These are phyloP conservation scores for Fraxinus platypoda DNA, from an alignment of 305 asterid genomes.

Conservation along the genomic window DNA sequence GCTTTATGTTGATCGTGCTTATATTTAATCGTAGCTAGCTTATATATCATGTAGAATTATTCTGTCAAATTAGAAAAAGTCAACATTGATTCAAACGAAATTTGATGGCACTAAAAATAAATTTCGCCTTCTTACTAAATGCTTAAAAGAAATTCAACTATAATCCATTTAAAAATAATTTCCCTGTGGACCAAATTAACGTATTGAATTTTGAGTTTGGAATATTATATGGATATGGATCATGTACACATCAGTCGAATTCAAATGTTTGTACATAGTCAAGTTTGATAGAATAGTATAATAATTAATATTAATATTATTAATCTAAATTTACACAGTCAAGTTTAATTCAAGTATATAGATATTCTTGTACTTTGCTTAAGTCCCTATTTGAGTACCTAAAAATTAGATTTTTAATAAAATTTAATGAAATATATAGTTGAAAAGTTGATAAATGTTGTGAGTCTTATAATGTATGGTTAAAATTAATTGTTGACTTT, in stretches of 20 bases:
- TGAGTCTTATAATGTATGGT: background rate
- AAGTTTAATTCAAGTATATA: no score
- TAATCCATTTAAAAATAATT: background rate
- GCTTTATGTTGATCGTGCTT: background rate
- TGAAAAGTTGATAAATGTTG: background rate
- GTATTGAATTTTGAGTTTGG: background rate
- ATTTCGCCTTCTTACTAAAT: background rate
- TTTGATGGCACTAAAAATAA: background rate
- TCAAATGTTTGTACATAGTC: no score
- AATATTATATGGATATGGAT: background rate
- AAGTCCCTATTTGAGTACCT: no score
- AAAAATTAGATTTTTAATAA: no score
- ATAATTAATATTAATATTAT: no score
- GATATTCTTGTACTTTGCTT: no score
- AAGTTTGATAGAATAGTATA: background rate
- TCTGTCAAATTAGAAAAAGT: background rate
- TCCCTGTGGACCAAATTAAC: background rate
- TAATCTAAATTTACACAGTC: background rate
- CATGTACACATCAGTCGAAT: background rate
- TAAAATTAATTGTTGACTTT: background rate
- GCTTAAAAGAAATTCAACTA: background rate
- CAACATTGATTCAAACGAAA: background rate
- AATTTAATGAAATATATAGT: no score
- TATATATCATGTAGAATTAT: background rate
- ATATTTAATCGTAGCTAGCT: background rate